Base-by-base conservation (phyloP, 169 alveolate genomes). In the Plasmodium berghei region DNA sequence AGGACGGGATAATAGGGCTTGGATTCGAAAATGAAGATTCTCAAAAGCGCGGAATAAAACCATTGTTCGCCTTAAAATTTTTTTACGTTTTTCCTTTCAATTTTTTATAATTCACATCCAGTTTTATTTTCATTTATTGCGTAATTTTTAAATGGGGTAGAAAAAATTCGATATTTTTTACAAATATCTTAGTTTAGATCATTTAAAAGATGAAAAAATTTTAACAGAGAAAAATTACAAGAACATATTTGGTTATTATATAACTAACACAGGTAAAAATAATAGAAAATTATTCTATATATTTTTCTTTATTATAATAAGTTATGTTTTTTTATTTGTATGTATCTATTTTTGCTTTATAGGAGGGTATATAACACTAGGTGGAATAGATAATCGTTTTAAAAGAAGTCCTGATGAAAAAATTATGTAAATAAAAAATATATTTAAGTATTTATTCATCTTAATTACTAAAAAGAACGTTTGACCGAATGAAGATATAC, bases 1-100 rank as follows among this genome's bases (percentile, higher is more conserved):
- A 87, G 96, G 96, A 94, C 72, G 96, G 96, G 5, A 94, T 94
- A 45, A 61, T 94, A 40, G 96, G 96, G 3, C 63, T 94, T 56
- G 96, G 96, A 22, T 94, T 93, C 80, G 89, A 74, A 64, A 93
- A 93, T 24, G 93, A 86, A 20, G 96, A 93, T 34, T 91, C 92
- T 18, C 59, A 22, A 20, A 48, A 88, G 46, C 92, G 96, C 2
- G 96, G 96, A 48, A 74, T 94, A 49, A 88, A 73, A 61, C 86
- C 96, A 1, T 87, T 93, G 83, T 83, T 80, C 26, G 94, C 75
- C 52, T 20, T 91, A 40, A 67, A 42, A 18, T 2, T 14, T 34
- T 40, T 40, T 9, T 67, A 40, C n/a, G 2, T 45, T 67, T 26
- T 40, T 22, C 54, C 28, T 64, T 64, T 64, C 28, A 9, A 22